Evolutionary conservation across 1,284 basidiomycete species (phyloP).

Genomic region (Earliella scabrosa): DNA sequence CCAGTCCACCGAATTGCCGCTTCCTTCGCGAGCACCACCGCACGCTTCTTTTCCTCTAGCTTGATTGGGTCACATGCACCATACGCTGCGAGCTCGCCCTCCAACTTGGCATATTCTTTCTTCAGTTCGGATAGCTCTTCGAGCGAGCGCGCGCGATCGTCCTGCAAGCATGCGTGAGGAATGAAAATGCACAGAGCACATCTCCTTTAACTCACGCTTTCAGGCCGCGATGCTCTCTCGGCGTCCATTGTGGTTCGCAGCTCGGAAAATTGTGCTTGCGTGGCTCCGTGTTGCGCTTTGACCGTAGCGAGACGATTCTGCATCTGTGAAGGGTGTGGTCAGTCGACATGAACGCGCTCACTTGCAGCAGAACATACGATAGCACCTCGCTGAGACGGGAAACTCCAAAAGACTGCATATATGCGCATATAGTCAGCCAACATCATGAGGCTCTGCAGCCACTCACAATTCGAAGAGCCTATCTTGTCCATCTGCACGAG

Average conservation of each 20-base stretch:
- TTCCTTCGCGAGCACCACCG: slow-evolving; percentile 74
- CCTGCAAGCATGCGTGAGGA: slow-evolving; percentile 42
- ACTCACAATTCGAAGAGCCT: slow-evolving; percentile 87
- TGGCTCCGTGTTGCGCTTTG: slow-evolving; percentile 49
- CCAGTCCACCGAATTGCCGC: slow-evolving; percentile 87
- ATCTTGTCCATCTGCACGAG: slow-evolving; percentile 88
- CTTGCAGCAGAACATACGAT: slow-evolving; percentile 49
- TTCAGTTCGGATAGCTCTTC: slow-evolving; percentile 53
- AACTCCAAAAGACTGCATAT: slow-evolving; percentile 86
- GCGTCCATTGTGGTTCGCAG: slow-evolving; percentile 41
- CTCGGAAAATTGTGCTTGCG: slow-evolving; percentile 51
- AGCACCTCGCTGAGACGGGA: slow-evolving; percentile 84
- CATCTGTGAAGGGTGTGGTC: slow-evolving; percentile 44
- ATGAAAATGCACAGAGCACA: not conserved
- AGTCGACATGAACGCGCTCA: not conserved
- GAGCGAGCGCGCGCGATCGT: slow-evolving; percentile 55
- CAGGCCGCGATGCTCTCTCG: slow-evolving; percentile 62
- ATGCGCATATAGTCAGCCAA: slow-evolving; percentile 36
- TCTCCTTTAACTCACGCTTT: slow-evolving; percentile 55
- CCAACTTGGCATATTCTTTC: slow-evolving; percentile 58
- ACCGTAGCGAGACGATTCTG: slow-evolving; percentile 62
- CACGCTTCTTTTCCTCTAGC: slow-evolving; percentile 75
- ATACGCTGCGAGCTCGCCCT: slow-evolving; percentile 73
- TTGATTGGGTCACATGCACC: slow-evolving; percentile 84
- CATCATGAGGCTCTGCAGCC: no score